These are phyloP conservation scores for Trichoderma sp. DNA, from an alignment of 2,329 filamentous ascomycete genomes.

Conservation along the genomic window DNA sequence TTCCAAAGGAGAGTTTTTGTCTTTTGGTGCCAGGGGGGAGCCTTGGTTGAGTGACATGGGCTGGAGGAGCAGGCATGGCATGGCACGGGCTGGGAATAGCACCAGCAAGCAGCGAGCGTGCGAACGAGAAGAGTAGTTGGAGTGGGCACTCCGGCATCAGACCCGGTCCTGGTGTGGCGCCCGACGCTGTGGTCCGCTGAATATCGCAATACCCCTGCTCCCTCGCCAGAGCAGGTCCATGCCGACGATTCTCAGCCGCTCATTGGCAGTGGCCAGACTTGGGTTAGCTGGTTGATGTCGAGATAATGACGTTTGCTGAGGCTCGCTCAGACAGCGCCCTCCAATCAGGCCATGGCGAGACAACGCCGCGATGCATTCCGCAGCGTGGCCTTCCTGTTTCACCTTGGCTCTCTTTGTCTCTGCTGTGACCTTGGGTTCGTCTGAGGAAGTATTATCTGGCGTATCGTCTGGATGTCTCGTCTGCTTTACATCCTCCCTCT, in stretches of 20 bases:
- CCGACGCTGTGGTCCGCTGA: conserved; percentile 26
- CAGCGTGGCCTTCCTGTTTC: conserved; percentile 22
- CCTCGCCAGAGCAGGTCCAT: conserved; percentile 23
- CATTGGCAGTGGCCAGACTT: conserved; percentile 21
- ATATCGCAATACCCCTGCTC: conserved; percentile 24
- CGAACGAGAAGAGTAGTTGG: neutral
- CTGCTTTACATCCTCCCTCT: too few species aligned
- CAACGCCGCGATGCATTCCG: conserved; percentile 12
- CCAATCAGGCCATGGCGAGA: conserved; percentile 19
- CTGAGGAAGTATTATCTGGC: neutral
- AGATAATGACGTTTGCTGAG: conserved; percentile 28
- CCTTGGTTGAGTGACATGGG: neutral
- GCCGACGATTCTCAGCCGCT: conserved; percentile 17
- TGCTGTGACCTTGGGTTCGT: neutral
- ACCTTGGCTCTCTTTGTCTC: conserved; percentile 5
- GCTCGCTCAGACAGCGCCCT: conserved; percentile 17
- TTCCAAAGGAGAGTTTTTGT: conserved; percentile 25
- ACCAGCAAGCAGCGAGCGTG: neutral
- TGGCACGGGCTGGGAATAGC: conserved; percentile 19
- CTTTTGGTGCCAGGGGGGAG: conserved; percentile 5
- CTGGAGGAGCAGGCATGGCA: too few species aligned
- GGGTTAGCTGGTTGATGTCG: conserved; percentile 24
- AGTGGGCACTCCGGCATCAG: conserved; percentile 23
- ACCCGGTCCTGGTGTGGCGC: conserved; percentile 27
- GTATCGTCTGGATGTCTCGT: too few species aligned